Evolutionary conservation across 2,329 filamentous ascomycete genomes (phyloP), one percentile per base, ranked within the genome.

Genomic region (Fusarium sp.): DNA sequence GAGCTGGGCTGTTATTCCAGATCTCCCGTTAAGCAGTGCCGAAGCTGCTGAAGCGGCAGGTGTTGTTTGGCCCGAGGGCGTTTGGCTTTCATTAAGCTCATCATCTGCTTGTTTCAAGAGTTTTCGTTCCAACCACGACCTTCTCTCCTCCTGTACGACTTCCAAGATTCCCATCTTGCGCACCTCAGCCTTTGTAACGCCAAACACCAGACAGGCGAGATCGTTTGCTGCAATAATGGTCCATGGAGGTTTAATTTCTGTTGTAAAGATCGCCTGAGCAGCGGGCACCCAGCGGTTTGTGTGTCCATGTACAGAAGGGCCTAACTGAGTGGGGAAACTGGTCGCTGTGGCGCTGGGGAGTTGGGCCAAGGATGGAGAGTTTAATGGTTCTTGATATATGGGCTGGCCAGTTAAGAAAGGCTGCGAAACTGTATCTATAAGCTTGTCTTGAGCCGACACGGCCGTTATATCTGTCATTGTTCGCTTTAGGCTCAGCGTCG

Each of bases 141-240:
- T 88, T 66, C 95, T 89, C 82, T 98, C 96, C 81, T 95, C 91
- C 82, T 96, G 93, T 24, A 99, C 95, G 36, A 99, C 94, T 80
- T 98, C 95, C 66, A 99, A 84, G 64, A 99, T 98, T 54, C 96
- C 96, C 86, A 98, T 91, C 80, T 95, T 98, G 63, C 95, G 91
- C 30, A 99, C 94, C 82, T 99, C 96, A 9, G 94, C 94, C 79
- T 94, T 94, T n/a, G 95, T 98, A 15, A 99, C 94, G n/a, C 96
- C 96, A 84, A 98, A 99, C n/a, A 98, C 92, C 48, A 99, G 87
- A 82, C 96, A 99, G 24, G 96, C 96, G 55, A 99, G 87, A 81
- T 99, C 96, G 80, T 99, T 99, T 56, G 96, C 96, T 7, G 96
- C 94, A 60, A 98, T 89, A 68, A 99, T 98, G 2, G 96, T 99